Conservation (phyloP, 2,329 filamentous ascomycete species). For the Xylariaceae sp. region DNA sequence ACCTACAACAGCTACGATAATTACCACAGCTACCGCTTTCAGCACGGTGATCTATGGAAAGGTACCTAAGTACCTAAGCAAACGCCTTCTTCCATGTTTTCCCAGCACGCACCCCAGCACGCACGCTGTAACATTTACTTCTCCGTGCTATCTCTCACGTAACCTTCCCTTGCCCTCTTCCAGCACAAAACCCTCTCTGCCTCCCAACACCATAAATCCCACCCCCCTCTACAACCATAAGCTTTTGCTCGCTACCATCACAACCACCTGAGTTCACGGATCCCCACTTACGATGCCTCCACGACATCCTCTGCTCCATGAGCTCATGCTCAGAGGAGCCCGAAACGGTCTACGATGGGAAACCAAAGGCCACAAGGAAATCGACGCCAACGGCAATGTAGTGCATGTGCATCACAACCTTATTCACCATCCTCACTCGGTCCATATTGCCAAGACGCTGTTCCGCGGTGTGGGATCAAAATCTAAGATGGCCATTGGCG, state of each 20-base stretch:
- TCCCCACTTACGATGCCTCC: background rate
- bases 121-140: too few relatives aligned
- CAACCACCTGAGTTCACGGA: too few relatives aligned
- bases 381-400: background rate
- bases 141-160: too few relatives aligned
- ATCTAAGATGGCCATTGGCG: background rate
- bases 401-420: conserved; percentile 11
- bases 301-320: background rate
- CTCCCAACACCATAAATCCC: too few relatives aligned
- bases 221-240: too few relatives aligned
- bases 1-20: too few relatives aligned
- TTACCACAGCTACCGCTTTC: too few relatives aligned
- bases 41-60: too few relatives aligned
- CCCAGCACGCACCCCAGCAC: too few relatives aligned
- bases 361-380: conserved; percentile 5
- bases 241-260: too few relatives aligned
- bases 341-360: conserved; percentile 13
- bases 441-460: conserved; percentile 17
- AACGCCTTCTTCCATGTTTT: background rate
- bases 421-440: conserved; percentile 17
- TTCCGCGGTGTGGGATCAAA: conserved; percentile 1
- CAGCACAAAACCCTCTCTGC: too few relatives aligned
- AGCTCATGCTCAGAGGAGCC: conserved; percentile 1
- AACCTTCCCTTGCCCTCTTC: too few relatives aligned
- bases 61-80: background rate